phyloP scores from a whole-genome alignment of 179 eudicot genomes.

The Pouteria campechiana region DNA sequence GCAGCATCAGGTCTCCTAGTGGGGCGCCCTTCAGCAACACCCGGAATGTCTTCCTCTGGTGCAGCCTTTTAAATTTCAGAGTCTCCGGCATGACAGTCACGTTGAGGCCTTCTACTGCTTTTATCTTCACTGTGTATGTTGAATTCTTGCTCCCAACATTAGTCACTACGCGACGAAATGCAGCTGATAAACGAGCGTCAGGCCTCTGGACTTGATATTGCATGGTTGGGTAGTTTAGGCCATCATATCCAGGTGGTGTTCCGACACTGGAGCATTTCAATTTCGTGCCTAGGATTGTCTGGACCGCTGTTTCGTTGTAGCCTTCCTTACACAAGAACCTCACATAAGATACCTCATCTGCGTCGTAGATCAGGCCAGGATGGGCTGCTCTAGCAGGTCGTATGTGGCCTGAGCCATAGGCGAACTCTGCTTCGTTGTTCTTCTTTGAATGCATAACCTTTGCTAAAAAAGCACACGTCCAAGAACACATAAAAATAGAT shows the following conservation, averaged over 20 bases:
- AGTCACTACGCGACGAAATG: slow-evolving; percentile 48
- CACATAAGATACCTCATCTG: slow-evolving; percentile 29
- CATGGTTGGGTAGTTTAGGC: slow-evolving; percentile 87
- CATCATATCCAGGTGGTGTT: slow-evolving; percentile 35
- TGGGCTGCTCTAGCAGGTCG: slow-evolving; percentile 43
- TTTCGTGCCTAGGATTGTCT: slow-evolving; percentile 21
- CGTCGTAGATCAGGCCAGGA: slow-evolving; percentile 60
- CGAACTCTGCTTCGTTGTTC: slow-evolving; percentile 17
- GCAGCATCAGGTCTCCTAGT: slow-evolving; percentile 1
- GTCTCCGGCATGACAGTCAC: slow-evolving; percentile 35
- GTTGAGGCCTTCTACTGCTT: slow-evolving; percentile 18
- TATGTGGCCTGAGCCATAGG: slow-evolving; percentile 48
- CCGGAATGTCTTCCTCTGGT: slow-evolving; percentile 31
- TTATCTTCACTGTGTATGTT: slow-evolving; percentile 32
- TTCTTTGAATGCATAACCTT: slow-evolving; percentile 13
- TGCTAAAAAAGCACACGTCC: too few species aligned
- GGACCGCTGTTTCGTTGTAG: slow-evolving; percentile 33
- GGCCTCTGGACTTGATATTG: slow-evolving; percentile 22
- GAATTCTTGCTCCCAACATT: slow-evolving; percentile 30
- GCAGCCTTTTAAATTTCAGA: slow-evolving; percentile 14
- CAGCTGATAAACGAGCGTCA: slow-evolving; percentile 14
- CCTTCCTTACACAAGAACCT: slow-evolving; percentile 58
- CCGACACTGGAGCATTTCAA: slow-evolving; percentile 34
- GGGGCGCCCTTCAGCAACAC: slow-evolving; percentile 37
- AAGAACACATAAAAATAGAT: too few species aligned